phyloP scores from a whole-genome alignment of 176 grass and related monocot genomes.

The Poa pratensis region DNA sequence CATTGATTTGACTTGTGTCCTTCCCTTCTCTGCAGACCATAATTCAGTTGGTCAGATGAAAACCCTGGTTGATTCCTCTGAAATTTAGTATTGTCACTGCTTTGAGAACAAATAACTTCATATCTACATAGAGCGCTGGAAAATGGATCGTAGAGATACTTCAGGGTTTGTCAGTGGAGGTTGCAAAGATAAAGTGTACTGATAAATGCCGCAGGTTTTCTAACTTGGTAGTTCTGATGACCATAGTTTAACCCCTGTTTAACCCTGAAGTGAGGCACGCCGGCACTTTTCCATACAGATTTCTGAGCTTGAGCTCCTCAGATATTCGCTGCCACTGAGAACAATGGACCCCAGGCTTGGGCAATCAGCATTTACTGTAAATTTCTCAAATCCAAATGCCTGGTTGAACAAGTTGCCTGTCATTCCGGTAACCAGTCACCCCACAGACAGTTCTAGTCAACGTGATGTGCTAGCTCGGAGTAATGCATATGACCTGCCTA shows the following conservation, averaged over 20 bases:
- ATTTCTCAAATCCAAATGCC: conserved; percentile 56
- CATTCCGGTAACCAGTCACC: conserved; percentile 11
- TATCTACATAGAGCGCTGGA: conserved; percentile 40
- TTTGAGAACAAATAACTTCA: conserved; percentile 24
- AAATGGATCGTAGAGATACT: conserved; percentile 85
- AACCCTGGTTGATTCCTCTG: conserved; percentile 18
- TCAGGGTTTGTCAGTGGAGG: conserved; percentile 96
- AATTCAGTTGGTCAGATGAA: conserved; percentile 21
- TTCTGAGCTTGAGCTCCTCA: not conserved
- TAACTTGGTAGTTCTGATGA: conserved; percentile 55
- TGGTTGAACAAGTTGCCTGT: conserved; percentile 28
- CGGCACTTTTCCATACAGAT: conserved; percentile 40
- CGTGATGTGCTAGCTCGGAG: conserved; percentile 42
- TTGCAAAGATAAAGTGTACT: conserved; percentile 45
- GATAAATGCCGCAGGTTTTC: conserved; percentile 42
- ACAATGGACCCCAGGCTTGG: conserved; percentile 49
- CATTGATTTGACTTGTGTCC: conserved; percentile 6
- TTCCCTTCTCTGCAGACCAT: conserved; percentile 43
- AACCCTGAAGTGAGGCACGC: conserved; percentile 47
- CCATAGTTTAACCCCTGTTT: conserved; percentile 41
- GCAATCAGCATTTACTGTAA: conserved; percentile 47
- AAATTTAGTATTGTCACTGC: not conserved
- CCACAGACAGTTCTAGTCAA: conserved; percentile 42
- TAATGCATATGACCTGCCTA: conserved; percentile 29
- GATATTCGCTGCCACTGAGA: conserved; percentile 19